Percentiles rank a stretch among this genome's conserved stretches.
These are phyloP conservation scores for Musa acuminata DNA, from an alignment of 176 grass and related monocot genomes.

Conservation along the genomic window DNA sequence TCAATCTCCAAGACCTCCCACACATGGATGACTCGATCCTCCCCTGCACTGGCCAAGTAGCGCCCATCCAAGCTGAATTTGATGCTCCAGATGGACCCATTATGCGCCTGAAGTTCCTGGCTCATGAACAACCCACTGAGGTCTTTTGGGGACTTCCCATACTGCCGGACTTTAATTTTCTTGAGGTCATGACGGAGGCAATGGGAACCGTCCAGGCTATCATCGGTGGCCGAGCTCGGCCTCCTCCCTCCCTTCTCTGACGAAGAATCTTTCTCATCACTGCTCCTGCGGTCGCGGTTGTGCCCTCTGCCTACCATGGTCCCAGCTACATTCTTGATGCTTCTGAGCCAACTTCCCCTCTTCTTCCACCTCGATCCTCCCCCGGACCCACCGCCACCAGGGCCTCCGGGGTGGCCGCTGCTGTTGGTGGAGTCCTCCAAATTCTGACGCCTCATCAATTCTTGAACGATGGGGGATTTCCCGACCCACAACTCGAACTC, in stretches of 20 bases:
- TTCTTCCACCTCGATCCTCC: slow-evolving; percentile 42
- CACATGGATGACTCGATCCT: slow-evolving; percentile 75
- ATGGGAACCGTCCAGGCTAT: slow-evolving; percentile 44
- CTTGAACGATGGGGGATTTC: slow-evolving; percentile 84
- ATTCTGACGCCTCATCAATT: slow-evolving; percentile 70
- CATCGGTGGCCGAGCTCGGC: slow-evolving; percentile 70
- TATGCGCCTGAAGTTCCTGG: slow-evolving; percentile 70
- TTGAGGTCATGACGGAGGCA: slow-evolving; percentile 26
- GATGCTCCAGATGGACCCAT: slow-evolving; percentile 74
- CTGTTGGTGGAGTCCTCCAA: slow-evolving; percentile 10
- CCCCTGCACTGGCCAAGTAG: slow-evolving; percentile 79
- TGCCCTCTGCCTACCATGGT: slow-evolving; percentile 16
- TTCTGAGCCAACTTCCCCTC: slow-evolving; percentile 48
- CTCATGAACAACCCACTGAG: slow-evolving; percentile 81
- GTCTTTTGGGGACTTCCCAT: slow-evolving; percentile 81
- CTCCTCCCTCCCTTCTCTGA: slow-evolving; percentile 43
- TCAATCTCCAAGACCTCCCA: slow-evolving; percentile 70
- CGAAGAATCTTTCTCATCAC: slow-evolving; percentile 36
- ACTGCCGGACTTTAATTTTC: slow-evolving; percentile 71
- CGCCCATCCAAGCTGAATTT: slow-evolving; percentile 81
- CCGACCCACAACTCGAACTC: slow-evolving; percentile 91
- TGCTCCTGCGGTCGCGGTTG: slow-evolving; percentile 29
- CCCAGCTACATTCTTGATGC: slow-evolving; percentile 63
- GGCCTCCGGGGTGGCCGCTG: slow-evolving; percentile 1
- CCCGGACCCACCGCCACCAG: slow-evolving; percentile 16